Percentiles rank a stretch among this genome's conserved stretches.
These are phyloP conservation scores for Umbilicus rupestris DNA, from an alignment of 164 flowering plant genomes.

Conservation along the genomic window DNA sequence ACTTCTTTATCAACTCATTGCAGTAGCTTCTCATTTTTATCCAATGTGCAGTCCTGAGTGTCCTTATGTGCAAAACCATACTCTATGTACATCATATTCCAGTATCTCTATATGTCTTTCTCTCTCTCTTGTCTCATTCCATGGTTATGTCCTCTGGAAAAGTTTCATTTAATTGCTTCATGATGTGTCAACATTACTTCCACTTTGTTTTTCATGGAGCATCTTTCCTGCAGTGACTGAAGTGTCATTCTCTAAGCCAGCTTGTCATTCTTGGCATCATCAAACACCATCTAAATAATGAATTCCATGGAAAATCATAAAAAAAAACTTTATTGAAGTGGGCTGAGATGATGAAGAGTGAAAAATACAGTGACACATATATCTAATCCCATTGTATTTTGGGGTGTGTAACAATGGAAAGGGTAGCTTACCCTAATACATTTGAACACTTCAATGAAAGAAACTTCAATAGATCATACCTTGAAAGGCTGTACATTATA, in stretches of 20 bases:
- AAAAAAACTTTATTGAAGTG: too few species aligned
- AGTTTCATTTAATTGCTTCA: constrained; percentile 2
- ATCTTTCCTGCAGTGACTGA: not conserved
- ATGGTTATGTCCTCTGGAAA: not conserved
- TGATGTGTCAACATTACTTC: not conserved
- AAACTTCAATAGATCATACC: too few species aligned
- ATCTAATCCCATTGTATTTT: too few species aligned
- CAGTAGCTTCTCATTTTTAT: not conserved
- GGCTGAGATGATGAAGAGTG: too few species aligned
- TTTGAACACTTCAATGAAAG: too few species aligned
- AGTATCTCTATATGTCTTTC: not conserved
- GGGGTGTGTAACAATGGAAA: too few species aligned
- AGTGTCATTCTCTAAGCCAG: constrained; percentile 5
- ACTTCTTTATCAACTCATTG: not conserved
- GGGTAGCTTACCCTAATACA: too few species aligned
- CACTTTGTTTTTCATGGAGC: not conserved
- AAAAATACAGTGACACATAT: too few species aligned
- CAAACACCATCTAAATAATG: too few species aligned
- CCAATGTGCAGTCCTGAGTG: not conserved
- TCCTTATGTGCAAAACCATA: constrained; percentile 1
- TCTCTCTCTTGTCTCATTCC: not conserved
- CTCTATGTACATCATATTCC: constrained; percentile 2
- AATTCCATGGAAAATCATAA: not conserved
- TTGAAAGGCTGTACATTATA: too few species aligned
- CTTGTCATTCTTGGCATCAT: not conserved